Base-by-base conservation (phyloP, 495 filamentous ascomycete species). In the Patellaria atrata region DNA sequence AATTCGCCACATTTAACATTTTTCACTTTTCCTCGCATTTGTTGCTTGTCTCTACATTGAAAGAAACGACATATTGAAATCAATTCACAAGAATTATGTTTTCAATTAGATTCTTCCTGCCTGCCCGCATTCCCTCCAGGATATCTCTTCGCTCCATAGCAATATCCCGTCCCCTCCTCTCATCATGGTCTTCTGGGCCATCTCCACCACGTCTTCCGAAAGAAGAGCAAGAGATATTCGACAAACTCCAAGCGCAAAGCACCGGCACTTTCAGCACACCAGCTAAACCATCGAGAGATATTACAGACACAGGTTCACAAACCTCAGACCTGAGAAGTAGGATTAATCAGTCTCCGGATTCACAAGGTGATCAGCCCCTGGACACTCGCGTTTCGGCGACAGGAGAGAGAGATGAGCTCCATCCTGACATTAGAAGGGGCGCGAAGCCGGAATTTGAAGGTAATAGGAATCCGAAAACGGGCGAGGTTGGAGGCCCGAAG, bases 401-500 rank as follows among this genome's bases (percentile, higher is more conserved):
- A 3, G 71, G 66, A 18, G 58, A 63, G 14, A 70, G 69, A 28
- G 65, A 69, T 39, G 69, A 79, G 38, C 47, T 80, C 4, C 80
- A 85, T 51, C 79, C 78, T 0, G 71, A 85, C 62, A 57, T 75
- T 31, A 57, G 73, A 23, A 54, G 67, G 41, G 85, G 87, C 13
- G 74, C 83, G 28, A 66, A 71, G 54, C 89, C 89, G 2, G 89
- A 96, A 56, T 97, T 97, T 49, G 81, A 91, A 47, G 89, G 89
- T 24, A 83, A 96, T 24, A 67, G 64, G 38, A 94, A 97, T 51
- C 89, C 89, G 2, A 79, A 79, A 62, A 97, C 89, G 2, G 91
- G 91, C n/a, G 89, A 96, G 62, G 67, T 92, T 27, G 89, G 86
- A 4, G 89, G 89, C 10, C 89, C 89, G 12, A 97, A 96, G 71